A percentile compares a stretch with the other conserved stretches of the same genome.
phyloP scores from a whole-genome alignment of 1,139 yeast genomes.

The Scheffersomyces lignicola region DNA sequence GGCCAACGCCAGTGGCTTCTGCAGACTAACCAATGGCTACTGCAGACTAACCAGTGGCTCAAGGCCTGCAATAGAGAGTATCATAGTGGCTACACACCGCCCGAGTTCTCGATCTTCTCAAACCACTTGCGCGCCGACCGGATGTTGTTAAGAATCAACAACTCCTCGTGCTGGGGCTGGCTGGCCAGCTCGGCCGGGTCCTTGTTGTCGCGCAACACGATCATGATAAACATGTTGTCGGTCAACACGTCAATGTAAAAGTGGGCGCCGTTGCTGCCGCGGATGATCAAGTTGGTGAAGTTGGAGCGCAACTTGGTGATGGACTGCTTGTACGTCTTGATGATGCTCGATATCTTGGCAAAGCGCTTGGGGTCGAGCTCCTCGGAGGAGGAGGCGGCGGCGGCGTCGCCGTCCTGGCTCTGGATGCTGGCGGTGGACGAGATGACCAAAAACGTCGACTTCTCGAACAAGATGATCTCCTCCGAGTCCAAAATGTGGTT shows the following conservation, averaged over 20 bases:
- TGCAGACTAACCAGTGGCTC: too few species aligned
- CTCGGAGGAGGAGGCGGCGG: slow-evolving; percentile 9
- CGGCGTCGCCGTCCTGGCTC: slow-evolving; percentile 19
- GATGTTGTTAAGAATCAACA: slow-evolving; percentile 65
- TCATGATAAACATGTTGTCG: slow-evolving; percentile 75
- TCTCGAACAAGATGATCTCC: slow-evolving; percentile 89
- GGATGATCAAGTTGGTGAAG: slow-evolving; percentile 72
- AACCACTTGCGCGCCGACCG: slow-evolving; percentile 68
- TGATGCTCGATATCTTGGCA: slow-evolving; percentile 90
- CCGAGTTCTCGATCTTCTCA: slow-evolving; percentile 50
- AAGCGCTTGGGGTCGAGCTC: slow-evolving; percentile 83
- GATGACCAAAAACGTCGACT: slow-evolving; percentile 89
- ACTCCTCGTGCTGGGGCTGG: slow-evolving; percentile 52
- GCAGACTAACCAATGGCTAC: too few species aligned
- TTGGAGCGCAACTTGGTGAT: slow-evolving; percentile 85
- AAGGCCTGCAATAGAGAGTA: neutral
- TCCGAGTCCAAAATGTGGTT: slow-evolving; percentile 80
- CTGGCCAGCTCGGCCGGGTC: slow-evolving; percentile 16
- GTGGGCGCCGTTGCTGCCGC: slow-evolving; percentile 70
- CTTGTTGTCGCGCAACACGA: slow-evolving; percentile 49
- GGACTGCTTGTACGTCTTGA: slow-evolving; percentile 92
- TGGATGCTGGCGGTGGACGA: slow-evolving; percentile 60
- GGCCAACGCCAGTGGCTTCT: too few species aligned
- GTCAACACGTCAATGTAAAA: slow-evolving; percentile 69
- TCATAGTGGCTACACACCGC: neutral